Evolutionary conservation across 2,329 filamentous ascomycete species (phyloP).

Genomic region (Penicillium sp.): DNA sequence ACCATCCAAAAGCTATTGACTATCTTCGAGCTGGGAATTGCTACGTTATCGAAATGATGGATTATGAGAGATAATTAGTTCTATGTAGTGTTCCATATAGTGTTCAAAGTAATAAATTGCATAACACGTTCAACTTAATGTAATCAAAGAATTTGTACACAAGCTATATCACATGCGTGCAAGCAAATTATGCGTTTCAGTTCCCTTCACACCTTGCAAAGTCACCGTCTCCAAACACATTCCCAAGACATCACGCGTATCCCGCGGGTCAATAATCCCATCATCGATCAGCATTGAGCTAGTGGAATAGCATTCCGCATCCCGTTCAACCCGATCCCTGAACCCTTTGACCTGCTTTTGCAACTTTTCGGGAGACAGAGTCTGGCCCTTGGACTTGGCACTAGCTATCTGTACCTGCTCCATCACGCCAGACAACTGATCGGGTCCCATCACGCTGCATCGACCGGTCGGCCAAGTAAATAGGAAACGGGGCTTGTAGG

Average conservation of each 20-base stretch:
- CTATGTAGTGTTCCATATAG: too few relatives aligned
- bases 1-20: not conserved
- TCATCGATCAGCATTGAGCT: constrained; percentile 44
- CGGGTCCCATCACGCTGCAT: constrained; percentile 52
- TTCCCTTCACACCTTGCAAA: constrained; percentile 33
- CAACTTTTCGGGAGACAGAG: constrained; percentile 34
- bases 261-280: constrained; percentile 48
- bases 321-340: constrained; percentile 36
- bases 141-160: not conserved
- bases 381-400: constrained; percentile 33
- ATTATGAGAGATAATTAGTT: not conserved
- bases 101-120: too few relatives aligned
- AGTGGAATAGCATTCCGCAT: constrained; percentile 45
- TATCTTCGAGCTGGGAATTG: not conserved
- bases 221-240: constrained; percentile 47
- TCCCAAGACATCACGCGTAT: constrained; percentile 46
- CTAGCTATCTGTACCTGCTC: constrained; percentile 39
- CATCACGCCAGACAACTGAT: constrained; percentile 51
- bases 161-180: constrained; percentile 20
- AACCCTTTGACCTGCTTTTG: constrained; percentile 34
- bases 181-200: constrained; percentile 34
- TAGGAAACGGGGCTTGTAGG: constrained; percentile 52
- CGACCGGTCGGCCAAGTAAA: constrained; percentile 51
- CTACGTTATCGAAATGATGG: not conserved
- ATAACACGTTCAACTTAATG: too few relatives aligned